Evolutionary conservation across 169 alveolate species (phyloP).

Genomic region (Amoebophrya sp.): DNA sequence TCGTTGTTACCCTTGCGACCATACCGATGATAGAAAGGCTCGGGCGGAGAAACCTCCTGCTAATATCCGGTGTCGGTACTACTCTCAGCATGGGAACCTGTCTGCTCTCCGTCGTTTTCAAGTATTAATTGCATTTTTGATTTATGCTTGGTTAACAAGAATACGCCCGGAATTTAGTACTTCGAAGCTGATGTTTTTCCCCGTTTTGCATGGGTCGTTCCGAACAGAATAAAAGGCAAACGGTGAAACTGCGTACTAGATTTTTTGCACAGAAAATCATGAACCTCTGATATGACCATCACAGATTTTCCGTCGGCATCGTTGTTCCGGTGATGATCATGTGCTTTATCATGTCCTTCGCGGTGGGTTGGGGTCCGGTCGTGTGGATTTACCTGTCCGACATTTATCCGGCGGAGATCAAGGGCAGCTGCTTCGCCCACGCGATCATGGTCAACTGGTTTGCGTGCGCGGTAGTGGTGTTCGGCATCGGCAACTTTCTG

Average conservation of each 20-base stretch:
- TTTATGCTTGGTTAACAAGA: no score
- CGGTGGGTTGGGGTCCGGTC: conserved; percentile 62
- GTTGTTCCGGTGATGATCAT: not conserved
- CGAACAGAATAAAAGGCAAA: no score
- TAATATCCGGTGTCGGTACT: conserved; percentile 52
- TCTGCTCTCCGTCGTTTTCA: not conserved
- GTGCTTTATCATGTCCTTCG: conserved; percentile 56
- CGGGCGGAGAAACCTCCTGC: conserved; percentile 59
- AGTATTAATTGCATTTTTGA: not conserved
- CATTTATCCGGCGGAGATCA: conserved; percentile 61
- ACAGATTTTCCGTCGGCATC: not conserved
- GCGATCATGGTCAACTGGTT: conserved; percentile 61
- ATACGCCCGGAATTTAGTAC: no score
- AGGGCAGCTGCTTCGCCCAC: conserved; percentile 57
- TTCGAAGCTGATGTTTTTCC: no score
- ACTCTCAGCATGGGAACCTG: not conserved
- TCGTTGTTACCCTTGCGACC: conserved; percentile 52
- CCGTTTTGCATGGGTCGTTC: no score
- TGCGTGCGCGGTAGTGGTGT: conserved; percentile 57
- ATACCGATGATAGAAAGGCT: conserved; percentile 56
- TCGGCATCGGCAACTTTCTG: conserved; percentile 55
- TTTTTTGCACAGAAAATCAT: no score
- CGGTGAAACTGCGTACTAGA: no score
- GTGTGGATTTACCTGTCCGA: conserved; percentile 65
- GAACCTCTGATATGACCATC: no score